Conservation (phyloP, 2,329 filamentous ascomycete species). For the Penicillium nordicum region DNA sequence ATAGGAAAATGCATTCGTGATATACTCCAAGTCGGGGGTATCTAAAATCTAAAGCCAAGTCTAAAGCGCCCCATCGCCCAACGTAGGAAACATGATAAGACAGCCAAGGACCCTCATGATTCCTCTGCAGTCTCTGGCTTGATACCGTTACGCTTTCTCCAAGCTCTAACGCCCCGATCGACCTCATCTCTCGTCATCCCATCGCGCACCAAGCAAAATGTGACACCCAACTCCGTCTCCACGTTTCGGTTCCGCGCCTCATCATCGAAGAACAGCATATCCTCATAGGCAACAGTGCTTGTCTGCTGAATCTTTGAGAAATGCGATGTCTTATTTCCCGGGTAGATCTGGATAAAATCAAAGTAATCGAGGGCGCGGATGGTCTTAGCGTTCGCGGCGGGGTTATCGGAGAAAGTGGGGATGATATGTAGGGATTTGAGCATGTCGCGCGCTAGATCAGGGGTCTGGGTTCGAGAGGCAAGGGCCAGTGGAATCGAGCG, state of each 20-base stretch:
- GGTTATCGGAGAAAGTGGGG: constrained; percentile 41
- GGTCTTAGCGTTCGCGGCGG: constrained; percentile 46
- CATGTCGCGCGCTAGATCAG: constrained; percentile 75
- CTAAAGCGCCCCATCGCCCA: neutral
- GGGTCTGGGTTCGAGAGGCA: constrained; percentile 76
- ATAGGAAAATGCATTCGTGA: neutral
- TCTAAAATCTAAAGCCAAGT: neutral
- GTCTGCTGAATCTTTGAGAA: constrained; percentile 70
- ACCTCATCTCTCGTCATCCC: constrained; percentile 74
- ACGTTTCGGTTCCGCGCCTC: constrained; percentile 84
- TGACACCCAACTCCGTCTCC: constrained; percentile 67
- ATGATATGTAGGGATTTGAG: constrained; percentile 68
- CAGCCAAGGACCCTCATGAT: neutral
- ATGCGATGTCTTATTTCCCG: constrained; percentile 79
- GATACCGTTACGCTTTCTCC: constrained; percentile 68
- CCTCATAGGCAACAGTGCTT: constrained; percentile 68
- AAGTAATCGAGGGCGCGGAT: constrained; percentile 52
- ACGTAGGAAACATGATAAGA: neutral
- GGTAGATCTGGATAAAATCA: constrained; percentile 61
- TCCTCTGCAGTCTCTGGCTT: constrained; percentile 19
- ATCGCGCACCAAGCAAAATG: constrained; percentile 77
- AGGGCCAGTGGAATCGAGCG: constrained; percentile 61
- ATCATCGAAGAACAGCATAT: constrained; percentile 97
- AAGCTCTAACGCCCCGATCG: constrained; percentile 73
- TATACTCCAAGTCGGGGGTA: neutral